These are phyloP conservation scores for Nicotiana obtusifolia DNA, from an alignment of 257 asterid species.

Conservation along the genomic window DNA sequence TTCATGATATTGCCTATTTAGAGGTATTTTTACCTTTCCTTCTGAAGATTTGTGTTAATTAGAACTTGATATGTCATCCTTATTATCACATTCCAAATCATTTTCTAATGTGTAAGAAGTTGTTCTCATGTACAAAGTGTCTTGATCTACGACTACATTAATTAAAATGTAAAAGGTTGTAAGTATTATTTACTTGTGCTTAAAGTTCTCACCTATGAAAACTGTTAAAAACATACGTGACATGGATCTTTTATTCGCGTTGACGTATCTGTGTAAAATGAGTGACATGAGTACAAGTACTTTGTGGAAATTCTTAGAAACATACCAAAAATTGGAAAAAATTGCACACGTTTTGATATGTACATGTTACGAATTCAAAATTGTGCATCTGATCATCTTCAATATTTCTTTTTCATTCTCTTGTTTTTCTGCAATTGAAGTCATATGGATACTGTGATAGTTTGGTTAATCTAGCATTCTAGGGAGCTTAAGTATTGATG, in stretches of 20 bases:
- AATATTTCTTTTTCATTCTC: background rate
- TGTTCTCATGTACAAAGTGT: background rate
- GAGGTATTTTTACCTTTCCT: slow-evolving; percentile 40
- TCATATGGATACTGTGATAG: background rate
- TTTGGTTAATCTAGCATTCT: background rate
- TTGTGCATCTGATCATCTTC: background rate
- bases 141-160: background rate
- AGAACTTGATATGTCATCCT: background rate
- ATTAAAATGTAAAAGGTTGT: background rate
- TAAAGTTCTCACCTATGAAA: background rate
- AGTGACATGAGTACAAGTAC: background rate
- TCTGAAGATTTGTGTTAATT: background rate
- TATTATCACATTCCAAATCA: background rate
- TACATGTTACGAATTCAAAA: background rate
- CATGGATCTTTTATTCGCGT: background rate
- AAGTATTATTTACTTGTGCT: background rate
- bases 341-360: background rate
- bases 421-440: too few relatives aligned
- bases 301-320: background rate
- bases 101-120: background rate
- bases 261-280: background rate
- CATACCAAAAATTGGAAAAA: background rate
- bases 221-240: background rate
- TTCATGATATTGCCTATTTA: slow-evolving; percentile 79
- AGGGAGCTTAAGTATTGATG: background rate